Conservation (phyloP, 2,329 filamentous ascomycete species). For the Xylariales sp. region DNA sequence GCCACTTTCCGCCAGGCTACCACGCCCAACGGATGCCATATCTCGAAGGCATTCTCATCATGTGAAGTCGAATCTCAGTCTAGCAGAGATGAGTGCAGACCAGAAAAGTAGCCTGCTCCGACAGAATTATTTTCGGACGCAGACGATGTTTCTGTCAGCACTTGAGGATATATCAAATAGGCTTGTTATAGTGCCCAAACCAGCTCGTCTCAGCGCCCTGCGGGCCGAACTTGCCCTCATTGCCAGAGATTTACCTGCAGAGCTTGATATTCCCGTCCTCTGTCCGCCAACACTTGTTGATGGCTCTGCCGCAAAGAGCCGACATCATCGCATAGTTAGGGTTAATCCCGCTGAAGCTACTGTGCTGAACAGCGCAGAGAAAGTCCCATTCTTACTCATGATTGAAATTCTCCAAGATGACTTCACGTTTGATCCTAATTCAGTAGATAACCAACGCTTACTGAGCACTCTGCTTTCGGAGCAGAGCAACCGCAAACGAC, state of each 20-base stretch:
- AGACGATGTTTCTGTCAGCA: conserved; percentile 83
- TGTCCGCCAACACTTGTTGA: conserved; percentile 80
- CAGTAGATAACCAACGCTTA: conserved; percentile 76
- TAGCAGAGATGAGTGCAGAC: conserved; percentile 69
- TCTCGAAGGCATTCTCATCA: conserved; percentile 71
- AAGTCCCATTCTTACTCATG: conserved; percentile 87
- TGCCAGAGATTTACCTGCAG: conserved; percentile 82
- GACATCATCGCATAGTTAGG: conserved; percentile 84
- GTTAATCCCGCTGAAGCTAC: conserved; percentile 87
- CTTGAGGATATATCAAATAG: conserved; percentile 87
- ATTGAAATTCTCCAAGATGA: conserved; percentile 84
- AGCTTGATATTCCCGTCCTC: conserved; percentile 85
- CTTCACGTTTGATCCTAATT: conserved; percentile 83
- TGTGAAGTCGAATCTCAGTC: conserved; percentile 65
- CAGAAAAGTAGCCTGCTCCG: conserved; percentile 79
- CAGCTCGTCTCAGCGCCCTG: conserved; percentile 81
- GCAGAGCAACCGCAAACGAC: conserved; percentile 66
- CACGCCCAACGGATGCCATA: conserved; percentile 61
- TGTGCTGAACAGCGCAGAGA: conserved; percentile 86
- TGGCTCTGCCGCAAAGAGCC: conserved; percentile 78
- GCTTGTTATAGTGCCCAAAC: conserved; percentile 84
- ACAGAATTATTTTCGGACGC: conserved; percentile 84
- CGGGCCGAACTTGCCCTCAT: conserved; percentile 84
- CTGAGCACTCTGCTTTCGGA: conserved; percentile 68
- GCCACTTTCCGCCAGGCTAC: conserved; percentile 66